These are phyloP conservation scores for Globisporangium rhizosaccharum DNA, from an alignment of 352 stramenopile genomes.

Conservation along the genomic window DNA sequence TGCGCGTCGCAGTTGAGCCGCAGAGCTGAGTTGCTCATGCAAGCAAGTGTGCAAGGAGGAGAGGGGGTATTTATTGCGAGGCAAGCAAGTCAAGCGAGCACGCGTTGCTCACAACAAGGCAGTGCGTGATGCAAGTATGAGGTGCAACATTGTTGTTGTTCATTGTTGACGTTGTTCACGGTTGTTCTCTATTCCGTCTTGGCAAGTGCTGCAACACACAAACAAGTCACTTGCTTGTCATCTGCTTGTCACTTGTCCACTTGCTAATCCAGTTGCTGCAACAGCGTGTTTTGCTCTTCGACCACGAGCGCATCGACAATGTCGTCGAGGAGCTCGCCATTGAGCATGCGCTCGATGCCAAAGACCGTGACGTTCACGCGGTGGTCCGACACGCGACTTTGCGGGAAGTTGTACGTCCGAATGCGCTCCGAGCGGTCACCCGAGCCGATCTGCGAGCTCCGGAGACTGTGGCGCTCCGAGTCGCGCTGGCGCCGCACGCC, in stretches of 20 bases:
- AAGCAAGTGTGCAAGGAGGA: no score
- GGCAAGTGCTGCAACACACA: no score
- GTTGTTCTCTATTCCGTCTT: no score
- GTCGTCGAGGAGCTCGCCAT: slow-evolving; percentile 85
- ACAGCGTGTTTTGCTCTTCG: slow-evolving; percentile 71
- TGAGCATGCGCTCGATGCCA: slow-evolving; percentile 88
- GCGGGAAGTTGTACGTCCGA: slow-evolving; percentile 98
- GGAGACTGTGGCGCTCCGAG: slow-evolving; percentile 51
- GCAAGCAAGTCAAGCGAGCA: no score
- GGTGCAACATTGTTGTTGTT: not conserved
- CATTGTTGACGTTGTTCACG: no score
- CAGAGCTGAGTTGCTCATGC: slow-evolving; percentile 4
- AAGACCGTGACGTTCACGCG: slow-evolving; percentile 87
- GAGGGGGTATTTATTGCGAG: no score
- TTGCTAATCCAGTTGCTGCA: slow-evolving; percentile 59
- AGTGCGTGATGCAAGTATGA: not conserved
- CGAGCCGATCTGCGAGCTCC: slow-evolving; percentile 90
- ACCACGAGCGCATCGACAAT: slow-evolving; percentile 83
- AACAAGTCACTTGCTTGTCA: no score
- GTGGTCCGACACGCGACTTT: slow-evolving; percentile 96
- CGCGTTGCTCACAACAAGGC: no score
- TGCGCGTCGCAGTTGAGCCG: slow-evolving; percentile 14
- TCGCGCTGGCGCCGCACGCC: slow-evolving; percentile 78
- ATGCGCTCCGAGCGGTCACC: slow-evolving; percentile 96
- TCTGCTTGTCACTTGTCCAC: no score